These are phyloP conservation scores for Prunus persica DNA, from an alignment of 306 rosid species.

Conservation along the genomic window DNA sequence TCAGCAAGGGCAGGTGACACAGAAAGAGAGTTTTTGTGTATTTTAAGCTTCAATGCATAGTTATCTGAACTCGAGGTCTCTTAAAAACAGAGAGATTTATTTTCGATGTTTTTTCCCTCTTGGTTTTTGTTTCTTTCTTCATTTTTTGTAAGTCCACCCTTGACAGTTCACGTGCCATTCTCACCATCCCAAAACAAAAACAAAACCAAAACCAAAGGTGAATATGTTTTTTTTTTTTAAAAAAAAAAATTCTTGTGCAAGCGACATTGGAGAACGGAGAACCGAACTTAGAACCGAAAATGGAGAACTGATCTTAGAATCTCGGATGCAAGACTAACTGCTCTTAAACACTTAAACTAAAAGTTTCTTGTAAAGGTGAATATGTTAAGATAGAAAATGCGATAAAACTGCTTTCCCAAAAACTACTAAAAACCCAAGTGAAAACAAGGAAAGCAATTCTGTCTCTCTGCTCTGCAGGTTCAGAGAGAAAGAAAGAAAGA, in stretches of 20 bases:
- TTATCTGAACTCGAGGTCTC: constrained; percentile 34
- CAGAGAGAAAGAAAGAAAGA: constrained; percentile 2
- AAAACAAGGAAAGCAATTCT: constrained; percentile 24
- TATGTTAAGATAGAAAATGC: constrained; percentile 3
- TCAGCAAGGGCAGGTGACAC: not conserved
- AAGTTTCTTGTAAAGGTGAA: not conserved
- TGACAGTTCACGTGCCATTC: constrained; percentile 44
- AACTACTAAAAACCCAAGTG: constrained; percentile 29
- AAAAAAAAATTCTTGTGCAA: too few species aligned
- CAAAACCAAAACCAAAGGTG: constrained; percentile 1
- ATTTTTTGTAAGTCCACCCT: not conserved
- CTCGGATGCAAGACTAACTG: too few species aligned
- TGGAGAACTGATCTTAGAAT: fast-evolving
- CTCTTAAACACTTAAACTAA: too few species aligned
- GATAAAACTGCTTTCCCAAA: constrained; percentile 7
- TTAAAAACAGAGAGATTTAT: constrained; percentile 30
- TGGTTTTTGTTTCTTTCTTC: not conserved
- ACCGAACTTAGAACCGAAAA: too few species aligned
- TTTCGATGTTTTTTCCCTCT: not conserved
- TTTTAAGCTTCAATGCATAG: constrained; percentile 35
- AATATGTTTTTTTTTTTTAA: not conserved
- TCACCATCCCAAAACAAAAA: constrained; percentile 25
- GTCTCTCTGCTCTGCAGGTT: not conserved
- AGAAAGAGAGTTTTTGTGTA: constrained; percentile 12
- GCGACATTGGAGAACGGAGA: too few species aligned